Evolutionary conservation across 1,139 yeast species (phyloP), one percentile per base, ranked within the genome.

Genomic region (Debaryomyces fabryi): DNA sequence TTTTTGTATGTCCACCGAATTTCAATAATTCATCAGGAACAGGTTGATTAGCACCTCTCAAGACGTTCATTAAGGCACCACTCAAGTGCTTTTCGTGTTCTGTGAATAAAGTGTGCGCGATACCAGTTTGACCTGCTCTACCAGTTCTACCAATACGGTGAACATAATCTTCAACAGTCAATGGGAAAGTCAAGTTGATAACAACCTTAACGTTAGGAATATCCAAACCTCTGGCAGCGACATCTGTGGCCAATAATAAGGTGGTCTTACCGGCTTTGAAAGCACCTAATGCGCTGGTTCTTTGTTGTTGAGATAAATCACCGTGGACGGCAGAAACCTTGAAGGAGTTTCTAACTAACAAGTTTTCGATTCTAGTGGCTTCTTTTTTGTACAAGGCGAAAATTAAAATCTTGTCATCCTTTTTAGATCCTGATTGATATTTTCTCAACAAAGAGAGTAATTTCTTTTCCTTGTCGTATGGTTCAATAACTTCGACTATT

Each of bases 101-200:
- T 7, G 99, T 95, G 74, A 93, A 93, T 48, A 93, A 76, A 1
- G 99, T 93, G 64, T 92, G 96, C 16, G 99, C 96, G 54, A 83
- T 82, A 63, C 99, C 99, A 1, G 91, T 78, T 69, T 88, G 90
- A 39, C 99, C 99, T 13, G 99, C 99, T 74, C 99, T 86, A 53
- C 99, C 99, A 15, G 99, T 93, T 78, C 99, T 86, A 57, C 99
- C 99, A 58, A 93, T 93, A 72, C 99, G 83, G 69, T 93, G 99
- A 43, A 93, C 99, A 63, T 93, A 93, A 72, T 95, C 99, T 71
- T 93, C 99, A 21, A 90, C 96, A 0, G 99, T 93, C 60, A 95
- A 80, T 44, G 99, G 99, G 85, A 93, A 93, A 3, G 99, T 93
- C 68, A 95, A 78, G 68, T 93, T 93, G 66, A 93, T 91, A 43